Evolutionary conservation across 139 green algal species (phyloP), one percentile per base, ranked within the genome.

Genomic region (Tetratostichococcus sp.): DNA sequence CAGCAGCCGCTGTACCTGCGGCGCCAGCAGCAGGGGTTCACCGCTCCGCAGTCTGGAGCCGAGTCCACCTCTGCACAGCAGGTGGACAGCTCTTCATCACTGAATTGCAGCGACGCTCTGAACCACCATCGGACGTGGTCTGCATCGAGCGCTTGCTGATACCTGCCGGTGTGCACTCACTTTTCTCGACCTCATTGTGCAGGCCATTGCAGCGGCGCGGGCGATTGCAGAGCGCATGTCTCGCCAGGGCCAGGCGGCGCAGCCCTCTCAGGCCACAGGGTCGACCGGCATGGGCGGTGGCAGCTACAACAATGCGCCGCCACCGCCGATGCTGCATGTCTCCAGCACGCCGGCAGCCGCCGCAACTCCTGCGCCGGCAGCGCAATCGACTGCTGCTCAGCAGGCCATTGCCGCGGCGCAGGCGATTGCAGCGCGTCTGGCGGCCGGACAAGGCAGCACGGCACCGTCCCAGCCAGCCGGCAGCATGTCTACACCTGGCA

Each of bases 1-100:
- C 75, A 86, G 34, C 72, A 78, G 30, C 88, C 89, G 0, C 85
- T 92, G 66, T 93, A 90, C 80, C 77, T 92, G 8, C 82, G 82
- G 30, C 76, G 75, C 1, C 80, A 82, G 25, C 77, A 77, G 30
- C 43, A 76, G 21, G 59, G n/a, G 57, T 73, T 30, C 4, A 65
- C 62, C 22, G 62, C 28, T 22, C 62, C n/a, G 62, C 62, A 68
- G 28, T 21, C 59, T 26, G 25, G 34, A 32, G 19, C 57, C 34
- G 57, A 30, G 1, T 58, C 34, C 71, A 65, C 72, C 33, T 78
- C 75, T 66, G 75, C 34, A 72, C 65, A 73, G 34, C 69, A 70
- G 65, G 70, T 59, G 25, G n/a, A n/a, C n/a, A n/a, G n/a, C n/a
- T n/a, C n/a, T n/a, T n/a, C n/a, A n/a, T n/a, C n/a, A n/a, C n/a